phyloP scores from a whole-genome alignment of 1,284 basidiomycete genomes.

The Volvariella surrecta region DNA sequence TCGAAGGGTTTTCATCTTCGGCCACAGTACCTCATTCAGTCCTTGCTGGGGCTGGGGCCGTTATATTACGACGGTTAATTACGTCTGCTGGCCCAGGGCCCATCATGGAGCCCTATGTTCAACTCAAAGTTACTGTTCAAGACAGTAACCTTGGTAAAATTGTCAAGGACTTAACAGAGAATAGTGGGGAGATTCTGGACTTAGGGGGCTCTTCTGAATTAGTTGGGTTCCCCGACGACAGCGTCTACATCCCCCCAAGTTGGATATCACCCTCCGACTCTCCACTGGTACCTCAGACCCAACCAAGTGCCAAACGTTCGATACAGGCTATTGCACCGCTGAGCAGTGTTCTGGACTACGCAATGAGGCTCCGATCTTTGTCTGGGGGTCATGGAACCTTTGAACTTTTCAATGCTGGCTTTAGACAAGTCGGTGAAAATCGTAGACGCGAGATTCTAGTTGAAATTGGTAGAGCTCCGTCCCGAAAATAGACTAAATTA shows the following conservation, averaged over 20 bases:
- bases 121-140: slow-evolving; percentile 54
- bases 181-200: slow-evolving; percentile 64
- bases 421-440: slow-evolving; percentile 50
- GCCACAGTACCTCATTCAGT: slow-evolving; percentile 36
- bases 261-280: slow-evolving; percentile 62
- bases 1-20: slow-evolving; percentile 36
- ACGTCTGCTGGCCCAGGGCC: slow-evolving; percentile 55
- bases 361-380: slow-evolving; percentile 67
- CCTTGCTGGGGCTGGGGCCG: slow-evolving; percentile 56
- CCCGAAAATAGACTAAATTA: slow-evolving; percentile 11
- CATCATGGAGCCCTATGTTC: slow-evolving; percentile 68
- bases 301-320: slow-evolving; percentile 41
- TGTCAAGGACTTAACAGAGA: slow-evolving; percentile 70
- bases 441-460: slow-evolving; percentile 61
- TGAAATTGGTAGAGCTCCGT: slow-evolving; percentile 64
- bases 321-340: slow-evolving; percentile 69
- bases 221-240: slow-evolving; percentile 44
- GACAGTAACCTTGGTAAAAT: slow-evolving; percentile 65
- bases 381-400: slow-evolving; percentile 79
- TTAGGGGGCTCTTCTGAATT: slow-evolving; percentile 39
- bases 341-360: slow-evolving; percentile 75
- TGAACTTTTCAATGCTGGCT: slow-evolving; percentile 73
- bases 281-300: slow-evolving; percentile 18
- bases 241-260: slow-evolving; percentile 65
- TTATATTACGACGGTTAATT: slow-evolving; percentile 52